Evolutionary conservation across 306 rosid species (phyloP), one percentile per base, ranked within the genome.

Genomic region (Glycine tomentella): DNA sequence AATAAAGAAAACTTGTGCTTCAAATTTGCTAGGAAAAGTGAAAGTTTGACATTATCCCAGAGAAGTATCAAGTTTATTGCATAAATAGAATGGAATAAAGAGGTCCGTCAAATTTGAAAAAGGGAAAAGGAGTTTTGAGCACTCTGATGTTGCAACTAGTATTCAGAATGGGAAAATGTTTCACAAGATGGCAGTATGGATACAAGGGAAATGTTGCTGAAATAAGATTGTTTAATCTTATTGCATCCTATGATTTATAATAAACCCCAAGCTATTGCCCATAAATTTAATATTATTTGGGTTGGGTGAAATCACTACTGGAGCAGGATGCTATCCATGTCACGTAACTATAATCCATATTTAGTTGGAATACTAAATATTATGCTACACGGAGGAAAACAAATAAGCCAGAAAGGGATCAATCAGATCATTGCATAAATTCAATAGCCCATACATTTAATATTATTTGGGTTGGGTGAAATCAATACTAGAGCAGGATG

Each of bases 321-420:
- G 58, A 62, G 71, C 62, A 48, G 48, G 59, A 71, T 62, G 45
- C 66, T 69, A 56, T 48, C 65, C 38, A 36, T 52, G 36, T 59
- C 69, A 66, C 36, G 51, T 15, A 33, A 80, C 70, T 46, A 46
- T 10, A 64, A 46, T 55, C 67, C 72, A 76, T 58, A 51, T 62
- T 75, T 55, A 75, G 74, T 61, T 49, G 75, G 75, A 63, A 62
- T 57, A 63, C 78, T 52, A 58, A 67, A 76, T 69, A n/a, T 64
- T 67, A 50, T 40, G 53, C 38, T 67, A 51, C 10, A 74, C 50
- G 67, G 12, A 68, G 74, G 84, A 38, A 36, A 68, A 59, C n/a
- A 58, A 16, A 69, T 42, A 84, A 72, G 72, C n/a, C 42, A 78
- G 81, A 73, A 42, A 58, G 82, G 48, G 25, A 64, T 6, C 38